These are phyloP conservation scores for Cryomyces antarcticus DNA, from an alignment of 495 filamentous ascomycete species.

Conservation along the genomic window DNA sequence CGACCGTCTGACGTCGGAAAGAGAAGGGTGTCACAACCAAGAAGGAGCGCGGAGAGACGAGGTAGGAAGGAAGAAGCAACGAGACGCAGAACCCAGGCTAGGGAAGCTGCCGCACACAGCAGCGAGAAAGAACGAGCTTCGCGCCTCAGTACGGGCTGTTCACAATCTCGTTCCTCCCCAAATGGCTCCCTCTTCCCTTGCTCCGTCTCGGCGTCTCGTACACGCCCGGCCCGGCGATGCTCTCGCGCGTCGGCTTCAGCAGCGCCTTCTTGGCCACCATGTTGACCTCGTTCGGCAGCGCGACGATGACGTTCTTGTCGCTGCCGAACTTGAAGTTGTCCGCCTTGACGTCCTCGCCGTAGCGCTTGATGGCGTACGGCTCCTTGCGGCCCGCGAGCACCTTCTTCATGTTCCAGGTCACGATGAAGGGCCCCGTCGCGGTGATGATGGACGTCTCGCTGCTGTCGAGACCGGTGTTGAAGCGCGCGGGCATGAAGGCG, in stretches of 20 bases:
- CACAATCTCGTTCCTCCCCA: conserved; percentile 61
- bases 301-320: conserved; percentile 95
- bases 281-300: conserved; percentile 89
- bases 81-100: too few species aligned
- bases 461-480: conserved; percentile 72
- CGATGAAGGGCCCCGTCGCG: conserved; percentile 90
- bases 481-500: conserved; percentile 74
- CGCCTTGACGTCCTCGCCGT: conserved; percentile 87
- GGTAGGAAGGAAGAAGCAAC: too few species aligned
- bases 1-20: too few species aligned
- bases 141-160: conserved; percentile 53
- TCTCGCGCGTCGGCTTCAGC: conserved; percentile 79
- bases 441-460: conserved; percentile 85
- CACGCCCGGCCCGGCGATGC: conserved; percentile 50
- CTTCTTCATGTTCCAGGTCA: conserved; percentile 91
- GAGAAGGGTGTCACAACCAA: too few species aligned
- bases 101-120: too few species aligned
- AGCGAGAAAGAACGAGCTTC: too few species aligned
- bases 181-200: conserved; percentile 28
- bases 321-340: conserved; percentile 95
- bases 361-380: conserved; percentile 90
- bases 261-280: conserved; percentile 78
- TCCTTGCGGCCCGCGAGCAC: conserved; percentile 57
- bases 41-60: too few species aligned
- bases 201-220: conserved; percentile 24